These are phyloP conservation scores for Plectosphaerella sp. DNA, from an alignment of 2,329 filamentous ascomycete genomes.

Conservation along the genomic window DNA sequence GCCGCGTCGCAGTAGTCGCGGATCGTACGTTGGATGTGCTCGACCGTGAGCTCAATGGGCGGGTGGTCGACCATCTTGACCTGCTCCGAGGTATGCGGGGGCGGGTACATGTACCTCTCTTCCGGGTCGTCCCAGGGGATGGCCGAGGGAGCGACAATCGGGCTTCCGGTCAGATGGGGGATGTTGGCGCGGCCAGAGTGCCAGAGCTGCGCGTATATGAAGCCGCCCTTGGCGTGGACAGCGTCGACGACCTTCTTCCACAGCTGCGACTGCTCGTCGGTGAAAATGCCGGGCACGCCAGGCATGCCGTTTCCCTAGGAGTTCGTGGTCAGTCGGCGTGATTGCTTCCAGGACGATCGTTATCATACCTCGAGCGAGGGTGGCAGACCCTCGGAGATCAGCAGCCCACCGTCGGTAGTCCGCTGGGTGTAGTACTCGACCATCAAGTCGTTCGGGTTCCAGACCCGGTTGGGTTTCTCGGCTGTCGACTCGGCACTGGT, in stretches of 20 bases:
- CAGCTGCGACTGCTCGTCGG: constrained; percentile 44
- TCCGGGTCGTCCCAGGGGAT: constrained; percentile 40
- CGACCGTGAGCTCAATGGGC: constrained; percentile 28
- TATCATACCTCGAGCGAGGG: constrained; percentile 34
- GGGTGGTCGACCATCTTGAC: constrained; percentile 29
- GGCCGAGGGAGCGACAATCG: constrained; percentile 31
- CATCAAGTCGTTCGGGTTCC: constrained; percentile 37
- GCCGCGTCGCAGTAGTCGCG: constrained; percentile 22
- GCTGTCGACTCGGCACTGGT: constrained; percentile 32
- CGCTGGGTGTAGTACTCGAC: constrained; percentile 39
- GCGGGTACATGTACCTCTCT: constrained; percentile 29
- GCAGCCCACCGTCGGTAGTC: constrained; percentile 32
- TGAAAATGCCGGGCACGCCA: constrained; percentile 56
- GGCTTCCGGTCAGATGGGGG: constrained; percentile 27
- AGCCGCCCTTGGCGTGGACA: constrained; percentile 57
- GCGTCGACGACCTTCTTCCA: constrained; percentile 57
- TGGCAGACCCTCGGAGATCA: constrained; percentile 41
- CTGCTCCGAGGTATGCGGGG: constrained; percentile 20
- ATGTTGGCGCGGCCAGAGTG: constrained; percentile 33
- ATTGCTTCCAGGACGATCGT: neutral
- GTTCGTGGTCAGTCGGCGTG: neutral
- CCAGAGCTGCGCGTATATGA: constrained; percentile 60
- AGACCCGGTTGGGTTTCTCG: constrained; percentile 43
- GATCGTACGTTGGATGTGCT: constrained; percentile 32
- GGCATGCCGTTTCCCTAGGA: constrained; percentile 23